Percentiles rank a stretch among this genome's conserved stretches.
phyloP scores from a whole-genome alignment of 805 yeast species.

The Kodamaea jinghongensis region DNA sequence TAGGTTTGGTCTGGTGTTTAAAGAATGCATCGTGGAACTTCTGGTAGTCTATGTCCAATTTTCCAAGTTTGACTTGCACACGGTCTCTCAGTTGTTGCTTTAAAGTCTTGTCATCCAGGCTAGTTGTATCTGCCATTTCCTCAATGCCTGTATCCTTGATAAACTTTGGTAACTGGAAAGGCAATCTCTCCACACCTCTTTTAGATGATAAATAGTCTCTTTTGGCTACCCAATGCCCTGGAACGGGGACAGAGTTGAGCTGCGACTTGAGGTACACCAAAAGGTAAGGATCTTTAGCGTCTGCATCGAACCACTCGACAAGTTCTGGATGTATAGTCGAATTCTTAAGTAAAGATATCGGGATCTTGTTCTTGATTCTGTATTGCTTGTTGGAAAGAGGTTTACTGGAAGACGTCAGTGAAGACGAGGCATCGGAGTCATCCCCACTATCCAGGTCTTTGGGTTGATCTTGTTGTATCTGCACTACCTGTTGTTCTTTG shows the following conservation, averaged over 20 bases:
- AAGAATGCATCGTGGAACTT: constrained; percentile 84
- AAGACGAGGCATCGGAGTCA: constrained; percentile 13
- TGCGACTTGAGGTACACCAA: constrained; percentile 61
- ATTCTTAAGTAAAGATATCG: constrained; percentile 67
- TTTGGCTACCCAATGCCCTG: constrained; percentile 80
- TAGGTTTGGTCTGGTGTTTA: constrained; percentile 74
- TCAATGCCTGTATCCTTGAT: constrained; percentile 81
- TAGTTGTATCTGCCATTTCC: constrained; percentile 66
- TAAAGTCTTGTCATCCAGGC: constrained; percentile 53
- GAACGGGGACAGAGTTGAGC: constrained; percentile 72
- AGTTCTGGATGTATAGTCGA: constrained; percentile 60
- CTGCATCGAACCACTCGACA: constrained; percentile 85
- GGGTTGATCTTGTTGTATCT: constrained; percentile 4
- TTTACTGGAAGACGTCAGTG: constrained; percentile 4
- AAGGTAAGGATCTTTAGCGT: constrained; percentile 74
- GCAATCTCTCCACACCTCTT: constrained; percentile 63
- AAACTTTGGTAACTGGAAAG: constrained; percentile 74
- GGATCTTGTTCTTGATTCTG: constrained; percentile 52
- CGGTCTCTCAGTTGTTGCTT: constrained; percentile 76
- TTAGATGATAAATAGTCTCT: constrained; percentile 68
- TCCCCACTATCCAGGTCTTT: not conserved
- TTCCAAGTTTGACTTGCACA: constrained; percentile 87
- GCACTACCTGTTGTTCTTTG: constrained; percentile 2
- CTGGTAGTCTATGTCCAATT: constrained; percentile 80
- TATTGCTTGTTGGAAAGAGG: constrained; percentile 49